Conservation (phyloP, 1,284 basidiomycete species). For the Amylostereum areolatum region DNA sequence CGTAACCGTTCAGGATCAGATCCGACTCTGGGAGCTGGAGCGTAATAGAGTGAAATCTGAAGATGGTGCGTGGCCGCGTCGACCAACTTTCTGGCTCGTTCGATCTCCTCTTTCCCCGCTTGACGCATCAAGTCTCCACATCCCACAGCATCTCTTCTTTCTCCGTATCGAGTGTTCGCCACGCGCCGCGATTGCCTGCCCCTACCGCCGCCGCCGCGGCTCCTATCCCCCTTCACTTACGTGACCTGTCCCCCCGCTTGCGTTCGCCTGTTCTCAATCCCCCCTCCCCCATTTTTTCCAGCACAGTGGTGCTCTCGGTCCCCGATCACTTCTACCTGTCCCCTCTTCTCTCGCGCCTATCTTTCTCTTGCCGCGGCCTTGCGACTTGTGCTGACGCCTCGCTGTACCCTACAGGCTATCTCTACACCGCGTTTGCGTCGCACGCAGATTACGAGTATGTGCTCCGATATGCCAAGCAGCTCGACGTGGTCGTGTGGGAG, state of each 20-base stretch:
- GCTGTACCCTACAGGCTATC: conserved; percentile 51
- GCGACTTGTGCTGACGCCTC: not conserved
- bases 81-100: not conserved
- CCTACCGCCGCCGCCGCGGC: no score
- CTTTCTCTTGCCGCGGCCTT: conserved; percentile 5
- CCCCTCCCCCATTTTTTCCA: no score
- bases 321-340: no score
- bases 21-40: conserved; percentile 97
- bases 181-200: no score
- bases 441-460: conserved; percentile 86
- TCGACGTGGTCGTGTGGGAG: conserved; percentile 81
- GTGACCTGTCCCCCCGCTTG: no score
- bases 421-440: conserved; percentile 85
- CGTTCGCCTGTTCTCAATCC: no score
- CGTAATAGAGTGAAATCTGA: conserved; percentile 85
- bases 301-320: no score
- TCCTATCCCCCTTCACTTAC: no score
- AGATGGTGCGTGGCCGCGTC: conserved; percentile 53
- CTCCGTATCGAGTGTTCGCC: not conserved
- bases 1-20: conserved; percentile 96
- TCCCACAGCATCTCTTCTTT: conserved; percentile 11
- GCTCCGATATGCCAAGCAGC: conserved; percentile 77
- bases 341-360: no score
- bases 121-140: conserved; percentile 10
- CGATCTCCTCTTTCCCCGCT: not conserved